phyloP scores from a whole-genome alignment of 2,329 filamentous ascomycete species.

The Penicillium sp. region DNA sequence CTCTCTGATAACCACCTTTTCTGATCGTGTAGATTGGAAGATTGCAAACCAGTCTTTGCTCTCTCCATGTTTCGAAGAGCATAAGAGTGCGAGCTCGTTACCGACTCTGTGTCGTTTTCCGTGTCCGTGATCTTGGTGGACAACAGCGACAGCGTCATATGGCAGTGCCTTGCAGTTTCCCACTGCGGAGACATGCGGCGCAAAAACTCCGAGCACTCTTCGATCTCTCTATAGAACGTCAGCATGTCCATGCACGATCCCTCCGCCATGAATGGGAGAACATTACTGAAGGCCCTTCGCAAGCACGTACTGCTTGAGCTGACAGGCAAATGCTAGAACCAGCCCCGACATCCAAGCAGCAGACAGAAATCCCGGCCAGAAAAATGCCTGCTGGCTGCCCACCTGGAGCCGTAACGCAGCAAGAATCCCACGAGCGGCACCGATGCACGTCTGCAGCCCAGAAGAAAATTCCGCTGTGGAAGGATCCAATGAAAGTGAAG shows the following conservation, averaged over 20 bases:
- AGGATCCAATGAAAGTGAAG: slow-evolving; percentile 41
- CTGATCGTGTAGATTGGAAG: not conserved
- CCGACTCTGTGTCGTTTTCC: not conserved
- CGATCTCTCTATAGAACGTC: slow-evolving; percentile 35
- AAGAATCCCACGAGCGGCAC: slow-evolving; percentile 42
- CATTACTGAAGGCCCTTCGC: slow-evolving; percentile 35
- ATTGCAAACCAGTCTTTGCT: not conserved
- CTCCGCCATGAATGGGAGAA: not conserved
- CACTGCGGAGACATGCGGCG: slow-evolving; percentile 40
- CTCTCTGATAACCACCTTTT: not conserved
- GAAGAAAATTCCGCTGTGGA: slow-evolving; percentile 43
- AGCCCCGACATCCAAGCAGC: slow-evolving; percentile 46
- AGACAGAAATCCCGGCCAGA: slow-evolving; percentile 43
- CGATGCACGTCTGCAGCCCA: slow-evolving; percentile 44
- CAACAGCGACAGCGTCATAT: slow-evolving; percentile 37
- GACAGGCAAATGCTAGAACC: slow-evolving; percentile 45
- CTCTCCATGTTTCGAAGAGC: slow-evolving; percentile 4
- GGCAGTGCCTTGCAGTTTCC: slow-evolving; percentile 45
- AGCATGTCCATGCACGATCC: not conserved
- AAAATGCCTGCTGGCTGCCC: slow-evolving; percentile 36
- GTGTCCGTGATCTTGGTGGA: slow-evolving; percentile 34
- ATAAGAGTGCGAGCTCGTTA: slow-evolving; percentile 11
- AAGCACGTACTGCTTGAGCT: slow-evolving; percentile 42
- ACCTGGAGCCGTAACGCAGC: slow-evolving; percentile 37
- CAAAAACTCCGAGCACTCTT: slow-evolving; percentile 35